Evolutionary conservation across 2,329 filamentous ascomycete species (phyloP), one percentile per base, ranked within the genome.

Genomic region (Colletotrichum zoysiae): DNA sequence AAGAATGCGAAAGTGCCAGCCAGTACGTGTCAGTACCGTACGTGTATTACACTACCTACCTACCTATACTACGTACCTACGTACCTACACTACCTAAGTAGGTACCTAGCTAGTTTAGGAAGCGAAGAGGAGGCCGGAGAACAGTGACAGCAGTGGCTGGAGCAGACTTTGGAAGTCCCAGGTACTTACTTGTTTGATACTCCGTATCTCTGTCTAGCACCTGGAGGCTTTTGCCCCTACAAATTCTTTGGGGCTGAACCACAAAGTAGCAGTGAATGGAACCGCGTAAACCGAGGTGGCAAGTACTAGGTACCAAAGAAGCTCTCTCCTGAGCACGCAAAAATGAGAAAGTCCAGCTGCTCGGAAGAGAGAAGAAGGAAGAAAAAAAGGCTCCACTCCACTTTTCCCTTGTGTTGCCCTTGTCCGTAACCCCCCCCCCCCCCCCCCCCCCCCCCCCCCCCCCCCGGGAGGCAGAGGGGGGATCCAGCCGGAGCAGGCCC

Each of bases 361-460:
- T 35, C 30, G 26, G 38, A 46, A n/a, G 5, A 57, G 26, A 11
- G 30, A 33, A 20, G 5, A 35, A 33, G 1, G 2, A 23, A 23
- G n/a, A 38, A 23, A 42, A 64, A 42, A 20, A 59, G 7, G 9
- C 51, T 8, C 30, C 5, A 62, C 57, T 40, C 63, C 65, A 62
- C 65, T 42, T 40, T 46, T 48, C 12, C 51, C 33, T 42, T 64
- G 38, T 38, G 48, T 42, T 64, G 50, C 50, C 61, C 57, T 53
- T 67, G 65, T 20, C 46, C 44, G 65, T 26, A 35, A 35, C 23
- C 44, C 26, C n/a, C n/a, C n/a, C n/a, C n/a, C n/a, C n/a, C n/a
- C n/a, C n/a, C n/a, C n/a, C n/a, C 2, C 26, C 26, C 26, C 26
- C 26, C 26, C 26, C 26, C 26, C 26, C 26, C 26, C 26, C 26